Percentiles rank a stretch among this genome's conserved stretches.
Evolutionary conservation across 257 asterid species (phyloP).

Genomic region (Sherardia arvensis): DNA sequence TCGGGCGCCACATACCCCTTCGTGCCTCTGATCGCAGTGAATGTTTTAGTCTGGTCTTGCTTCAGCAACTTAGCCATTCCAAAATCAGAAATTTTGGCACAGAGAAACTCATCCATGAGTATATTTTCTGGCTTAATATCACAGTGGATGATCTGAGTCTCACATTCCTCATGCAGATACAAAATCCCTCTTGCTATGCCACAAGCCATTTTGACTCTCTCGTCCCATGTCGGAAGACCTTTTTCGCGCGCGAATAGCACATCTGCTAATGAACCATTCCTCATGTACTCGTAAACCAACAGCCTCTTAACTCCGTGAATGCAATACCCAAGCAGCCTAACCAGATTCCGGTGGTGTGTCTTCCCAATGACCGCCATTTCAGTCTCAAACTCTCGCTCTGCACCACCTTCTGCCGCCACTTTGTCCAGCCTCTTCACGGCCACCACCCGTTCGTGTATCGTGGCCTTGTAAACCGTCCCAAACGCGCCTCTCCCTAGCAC

Average conservation of each 20-base stretch:
- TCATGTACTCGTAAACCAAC: constrained; percentile 48
- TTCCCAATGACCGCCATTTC: constrained; percentile 41
- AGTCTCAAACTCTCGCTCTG: constrained; percentile 36
- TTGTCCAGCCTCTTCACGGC: constrained; percentile 46
- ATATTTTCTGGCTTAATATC: constrained; percentile 6
- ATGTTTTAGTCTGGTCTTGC: constrained; percentile 38
- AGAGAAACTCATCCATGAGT: constrained; percentile 31
- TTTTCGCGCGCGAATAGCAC: constrained; percentile 18
- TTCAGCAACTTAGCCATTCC: constrained; percentile 49
- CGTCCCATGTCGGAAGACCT: constrained; percentile 23
- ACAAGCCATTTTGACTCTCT: constrained; percentile 25
- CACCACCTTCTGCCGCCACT: constrained; percentile 23
- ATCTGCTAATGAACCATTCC: constrained; percentile 43
- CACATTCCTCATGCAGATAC: not conserved
- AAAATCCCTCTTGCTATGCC: not conserved
- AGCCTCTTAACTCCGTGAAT: constrained; percentile 31
- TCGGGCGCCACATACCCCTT: constrained; percentile 53
- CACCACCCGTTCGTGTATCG: constrained; percentile 9
- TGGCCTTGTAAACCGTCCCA: constrained; percentile 7
- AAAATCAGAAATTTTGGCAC: constrained; percentile 43
- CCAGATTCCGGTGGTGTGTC: constrained; percentile 48
- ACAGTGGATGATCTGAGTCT: not conserved
- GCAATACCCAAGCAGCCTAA: constrained; percentile 45
- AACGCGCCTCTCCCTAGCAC: constrained; percentile 10
- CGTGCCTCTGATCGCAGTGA: constrained; percentile 40